Base-by-base conservation (phyloP, 148 eudicot genomes). In the Vaccinium vitisidaea region DNA sequence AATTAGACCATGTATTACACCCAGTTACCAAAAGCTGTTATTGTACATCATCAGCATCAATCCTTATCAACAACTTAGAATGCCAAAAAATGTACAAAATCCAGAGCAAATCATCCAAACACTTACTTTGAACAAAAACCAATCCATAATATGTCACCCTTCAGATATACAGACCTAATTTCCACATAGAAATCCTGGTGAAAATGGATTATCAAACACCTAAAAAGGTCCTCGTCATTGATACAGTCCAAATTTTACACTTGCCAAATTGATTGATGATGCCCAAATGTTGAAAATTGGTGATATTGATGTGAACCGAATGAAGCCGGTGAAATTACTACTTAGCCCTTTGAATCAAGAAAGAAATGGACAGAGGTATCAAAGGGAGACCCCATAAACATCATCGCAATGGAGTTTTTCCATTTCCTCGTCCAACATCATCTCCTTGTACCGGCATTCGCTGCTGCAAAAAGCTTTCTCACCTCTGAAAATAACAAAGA, bases 401-500 rank as follows among this genome's bases (percentile, higher is more conserved):
- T 77, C 81, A 15, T 53, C 49, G 36, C 32, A 67, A 53, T 89
- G 92, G 59, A 91, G 89, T 75, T 86, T 89, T 53, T 43, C 88
- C 70, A 56, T 82, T 82, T 83, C 80, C 74, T 89, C 93, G 23
- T 92, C 95, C 82, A 88, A 73, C 85, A 89, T 77, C 87, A 93
- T 91, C 85, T 89, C 92, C 36, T 90, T 65, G 84, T 77, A 48
- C 16, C 95, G 88, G 84, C 95, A 91, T 55, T 91, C 92, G 52
- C 87, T 87, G 86, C 93, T 91, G 87, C 95, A 93, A 69, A 93
- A 91, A 12, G 91, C 93, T 52, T 91, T 93, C 85, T 93, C 93
- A 4, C 95, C 95, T 86, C 95, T 93, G 89, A 13, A 85, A 85
- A n/a, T 36, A 21, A 70, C 0, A 75, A 7, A 56, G 58, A 4